Percentiles rank a stretch among this genome's conserved stretches.
Conservation (phyloP, 768 basidiomycete genomes). For the Pulveroboletus frians region DNA sequence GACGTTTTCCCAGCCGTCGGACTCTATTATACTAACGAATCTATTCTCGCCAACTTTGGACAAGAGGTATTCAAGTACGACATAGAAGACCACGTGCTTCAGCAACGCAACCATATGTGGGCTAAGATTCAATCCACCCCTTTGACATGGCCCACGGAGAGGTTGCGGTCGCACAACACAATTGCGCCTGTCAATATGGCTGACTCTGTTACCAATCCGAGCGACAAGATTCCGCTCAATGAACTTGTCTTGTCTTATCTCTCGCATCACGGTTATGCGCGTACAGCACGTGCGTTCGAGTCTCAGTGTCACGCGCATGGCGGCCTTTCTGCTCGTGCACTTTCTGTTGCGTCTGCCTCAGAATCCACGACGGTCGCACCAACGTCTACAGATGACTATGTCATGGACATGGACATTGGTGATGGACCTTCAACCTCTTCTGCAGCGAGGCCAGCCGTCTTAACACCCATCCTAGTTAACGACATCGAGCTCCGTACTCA, state of each 20-base stretch:
- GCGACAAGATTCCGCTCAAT: slow-evolving; percentile 56
- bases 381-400: slow-evolving; percentile 34
- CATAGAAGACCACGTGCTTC: slow-evolving; percentile 81
- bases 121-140: slow-evolving; percentile 55
- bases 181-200: slow-evolving; percentile 3
- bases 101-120: slow-evolving; percentile 65
- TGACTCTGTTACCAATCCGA: slow-evolving; percentile 37
- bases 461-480: slow-evolving; percentile 31
- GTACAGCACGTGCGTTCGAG: slow-evolving; percentile 64
- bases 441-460: slow-evolving; percentile 7
- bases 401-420: slow-evolving; percentile 44
- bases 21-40: slow-evolving; percentile 73
- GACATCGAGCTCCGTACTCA: slow-evolving; percentile 66
- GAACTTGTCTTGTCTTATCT: slow-evolving; percentile 77
- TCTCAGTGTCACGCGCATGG: slow-evolving; percentile 37
- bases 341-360: slow-evolving; percentile 3
- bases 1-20: slow-evolving; percentile 87
- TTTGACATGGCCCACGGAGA: slow-evolving; percentile 40
- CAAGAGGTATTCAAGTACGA: slow-evolving; percentile 83
- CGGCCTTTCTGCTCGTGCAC: slow-evolving; percentile 15
- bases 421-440: slow-evolving; percentile 13
- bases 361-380: slow-evolving; percentile 1
- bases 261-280: slow-evolving; percentile 77
- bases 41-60: slow-evolving; percentile 84
- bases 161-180: slow-evolving; percentile 6